Evolutionary conservation across 306 rosid genomes (phyloP).

Genomic region (Malus orientalis): DNA sequence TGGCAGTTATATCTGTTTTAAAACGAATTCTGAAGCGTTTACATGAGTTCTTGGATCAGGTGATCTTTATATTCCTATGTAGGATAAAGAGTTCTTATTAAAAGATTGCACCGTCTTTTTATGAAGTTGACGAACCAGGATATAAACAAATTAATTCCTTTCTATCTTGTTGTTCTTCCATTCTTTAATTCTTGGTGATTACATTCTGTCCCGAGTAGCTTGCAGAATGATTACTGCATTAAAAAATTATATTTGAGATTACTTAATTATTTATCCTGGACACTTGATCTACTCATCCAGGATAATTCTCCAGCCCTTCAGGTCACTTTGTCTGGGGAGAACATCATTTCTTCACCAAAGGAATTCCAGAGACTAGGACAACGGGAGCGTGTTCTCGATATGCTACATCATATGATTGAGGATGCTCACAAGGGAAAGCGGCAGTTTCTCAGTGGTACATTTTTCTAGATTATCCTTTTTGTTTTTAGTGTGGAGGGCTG

Average conservation of each 20-base stretch:
- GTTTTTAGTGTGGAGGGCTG: background rate
- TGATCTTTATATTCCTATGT: constrained; percentile 17
- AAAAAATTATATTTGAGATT: background rate
- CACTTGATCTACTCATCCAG: constrained; percentile 41
- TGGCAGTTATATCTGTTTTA: constrained; percentile 71
- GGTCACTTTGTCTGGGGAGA: constrained; percentile 70
- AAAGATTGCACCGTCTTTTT: background rate
- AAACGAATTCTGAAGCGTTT: constrained; percentile 81
- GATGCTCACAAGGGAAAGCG: constrained; percentile 93
- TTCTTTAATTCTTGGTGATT: background rate
- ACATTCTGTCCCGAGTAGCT: background rate
- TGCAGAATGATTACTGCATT: background rate
- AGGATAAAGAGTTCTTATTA: constrained; percentile 9
- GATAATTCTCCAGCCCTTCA: constrained; percentile 69
- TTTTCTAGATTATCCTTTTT: constrained; percentile 8
- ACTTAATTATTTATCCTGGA: constrained; percentile 9
- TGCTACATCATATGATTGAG: constrained; percentile 95
- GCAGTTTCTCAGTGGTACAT: constrained; percentile 84
- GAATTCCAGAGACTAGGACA: constrained; percentile 76
- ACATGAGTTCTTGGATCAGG: constrained; percentile 88
- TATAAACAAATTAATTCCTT: background rate
- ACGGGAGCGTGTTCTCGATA: constrained; percentile 90
- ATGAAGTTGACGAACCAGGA: background rate
- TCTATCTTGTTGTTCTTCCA: background rate
- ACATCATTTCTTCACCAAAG: constrained; percentile 41